Percentiles rank a stretch among this genome's conserved stretches.
phyloP scores from a whole-genome alignment of 805 yeast species.

The Saccharomyces eubayanus region DNA sequence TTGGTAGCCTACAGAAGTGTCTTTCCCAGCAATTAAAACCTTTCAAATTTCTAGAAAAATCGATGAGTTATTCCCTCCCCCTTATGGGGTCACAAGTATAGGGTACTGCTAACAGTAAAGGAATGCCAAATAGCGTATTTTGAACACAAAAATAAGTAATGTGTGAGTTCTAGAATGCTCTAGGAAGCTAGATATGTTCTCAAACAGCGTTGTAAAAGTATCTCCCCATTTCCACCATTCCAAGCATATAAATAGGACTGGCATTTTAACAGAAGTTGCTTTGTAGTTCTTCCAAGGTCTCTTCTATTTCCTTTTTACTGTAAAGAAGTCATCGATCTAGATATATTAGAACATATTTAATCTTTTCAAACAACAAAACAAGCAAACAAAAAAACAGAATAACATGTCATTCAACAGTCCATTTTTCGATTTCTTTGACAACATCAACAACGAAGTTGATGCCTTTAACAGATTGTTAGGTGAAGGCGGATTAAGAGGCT shows the following conservation, averaged over 20 bases:
- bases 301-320: neutral
- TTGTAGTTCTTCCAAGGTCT: neutral
- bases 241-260: neutral
- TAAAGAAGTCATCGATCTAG: neutral
- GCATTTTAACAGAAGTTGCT: neutral
- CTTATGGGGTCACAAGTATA: neutral
- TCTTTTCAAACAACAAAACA: neutral
- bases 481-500: constrained; percentile 19
- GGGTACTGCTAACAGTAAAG: neutral
- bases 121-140: neutral
- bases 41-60: neutral
- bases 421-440: constrained; percentile 38
- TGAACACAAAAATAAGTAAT: neutral
- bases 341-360: neutral
- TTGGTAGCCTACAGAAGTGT: neutral
- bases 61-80: neutral
- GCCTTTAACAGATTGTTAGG: constrained; percentile 32
- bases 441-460: constrained; percentile 36
- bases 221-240: neutral
- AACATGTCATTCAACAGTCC: constrained; percentile 34
- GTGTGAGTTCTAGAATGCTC: neutral
- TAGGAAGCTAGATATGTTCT: neutral
- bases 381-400: neutral
- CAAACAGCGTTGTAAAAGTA: neutral
- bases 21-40: neutral